Evolutionary conservation across 495 filamentous ascomycete species (phyloP).

Genomic region (Neurospora pannonica): DNA sequence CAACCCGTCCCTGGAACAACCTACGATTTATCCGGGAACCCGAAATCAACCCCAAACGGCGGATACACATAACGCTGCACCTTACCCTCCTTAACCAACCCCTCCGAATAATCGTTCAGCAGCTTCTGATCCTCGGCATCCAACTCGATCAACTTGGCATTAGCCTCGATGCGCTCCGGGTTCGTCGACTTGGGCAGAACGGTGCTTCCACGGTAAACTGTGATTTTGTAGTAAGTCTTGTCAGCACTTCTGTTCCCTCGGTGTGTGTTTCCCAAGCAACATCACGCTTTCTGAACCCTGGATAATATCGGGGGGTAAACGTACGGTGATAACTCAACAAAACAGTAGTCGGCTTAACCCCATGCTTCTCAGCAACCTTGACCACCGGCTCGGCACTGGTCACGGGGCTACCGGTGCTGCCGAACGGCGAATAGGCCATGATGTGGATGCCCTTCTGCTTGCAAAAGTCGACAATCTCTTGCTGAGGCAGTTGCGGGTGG

Average conservation of each 20-base stretch:
- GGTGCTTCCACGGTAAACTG: slow-evolving; percentile 61
- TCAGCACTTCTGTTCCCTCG: neutral
- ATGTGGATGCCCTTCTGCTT: slow-evolving; percentile 63
- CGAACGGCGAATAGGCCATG: slow-evolving; percentile 67
- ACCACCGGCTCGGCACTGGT: slow-evolving; percentile 58
- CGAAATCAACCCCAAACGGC: slow-evolving; percentile 66
- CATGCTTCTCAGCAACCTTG: slow-evolving; percentile 61
- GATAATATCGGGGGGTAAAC: slow-evolving; percentile 15
- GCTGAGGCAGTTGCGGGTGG: slow-evolving; percentile 74
- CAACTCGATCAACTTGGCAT: slow-evolving; percentile 58
- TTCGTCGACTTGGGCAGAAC: slow-evolving; percentile 77
- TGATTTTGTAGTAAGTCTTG: neutral
- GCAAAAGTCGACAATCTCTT: slow-evolving; percentile 74
- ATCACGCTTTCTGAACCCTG: neutral
- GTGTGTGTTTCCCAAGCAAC: neutral
- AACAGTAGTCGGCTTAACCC: slow-evolving; percentile 51
- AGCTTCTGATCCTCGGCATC: slow-evolving; percentile 56
- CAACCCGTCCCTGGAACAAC: neutral
- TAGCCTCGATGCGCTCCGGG: slow-evolving; percentile 63
- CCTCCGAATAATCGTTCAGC: slow-evolving; percentile 50
- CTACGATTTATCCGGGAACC: slow-evolving; percentile 62
- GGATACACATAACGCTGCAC: slow-evolving; percentile 67
- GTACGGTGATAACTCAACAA: slow-evolving; percentile 67
- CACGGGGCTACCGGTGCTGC: slow-evolving; percentile 68
- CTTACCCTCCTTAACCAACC: slow-evolving; percentile 50